Base-by-base conservation (phyloP, 1,139 yeast genomes). In the Yarrowia galli region DNA sequence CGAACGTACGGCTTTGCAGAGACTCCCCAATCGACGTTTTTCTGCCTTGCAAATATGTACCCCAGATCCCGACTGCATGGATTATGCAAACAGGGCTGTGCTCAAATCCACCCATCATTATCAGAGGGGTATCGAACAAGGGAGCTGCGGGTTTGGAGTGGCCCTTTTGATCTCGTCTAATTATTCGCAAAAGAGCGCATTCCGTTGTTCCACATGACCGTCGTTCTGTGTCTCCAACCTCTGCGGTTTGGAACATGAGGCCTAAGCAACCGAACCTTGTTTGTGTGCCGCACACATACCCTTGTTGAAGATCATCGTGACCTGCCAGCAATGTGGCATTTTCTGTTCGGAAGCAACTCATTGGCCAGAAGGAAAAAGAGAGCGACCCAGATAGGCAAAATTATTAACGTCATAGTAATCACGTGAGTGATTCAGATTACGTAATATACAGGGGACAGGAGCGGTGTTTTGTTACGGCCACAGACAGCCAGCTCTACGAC, bases 281-380 rank as follows among this genome's bases (percentile, higher is more conserved):
- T 18, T 16, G 43, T 22, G 58, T 36, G 58, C 43, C 58, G 43
- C 43, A 13, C 43, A 53, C 32, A 53, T 36, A 53, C 58, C 58
- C 58, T 36, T 53, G 58, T 53, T 53, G 38, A 51, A 36, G 58
- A 53, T 53, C 58, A 36, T 36, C 58, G 32, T 7, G 22, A 36
- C 43, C 28, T 53, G 58, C 58, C 43, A 53, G 58, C 58, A 53
- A 53, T 53, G 58, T 36, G 36, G 43, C 58, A 53, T 53, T 51
- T 32, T 53, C 38, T 35, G 58, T 53, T 53, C 36, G 58, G 35
- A 36, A 45, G 53, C 65, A 60, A 58, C 9, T n/a, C 40, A 60
- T 32, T 32, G 20, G 20, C 25, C 16, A 10, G 23, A 20, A 20
- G 7, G 15, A 28, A 51, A 51, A 20, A 9, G 42, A 20, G 15